Percentiles rank a stretch among this genome's conserved stretches.
Evolutionary conservation across 169 alveolate species (phyloP).

Genomic region (Eimeria tenella): DNA sequence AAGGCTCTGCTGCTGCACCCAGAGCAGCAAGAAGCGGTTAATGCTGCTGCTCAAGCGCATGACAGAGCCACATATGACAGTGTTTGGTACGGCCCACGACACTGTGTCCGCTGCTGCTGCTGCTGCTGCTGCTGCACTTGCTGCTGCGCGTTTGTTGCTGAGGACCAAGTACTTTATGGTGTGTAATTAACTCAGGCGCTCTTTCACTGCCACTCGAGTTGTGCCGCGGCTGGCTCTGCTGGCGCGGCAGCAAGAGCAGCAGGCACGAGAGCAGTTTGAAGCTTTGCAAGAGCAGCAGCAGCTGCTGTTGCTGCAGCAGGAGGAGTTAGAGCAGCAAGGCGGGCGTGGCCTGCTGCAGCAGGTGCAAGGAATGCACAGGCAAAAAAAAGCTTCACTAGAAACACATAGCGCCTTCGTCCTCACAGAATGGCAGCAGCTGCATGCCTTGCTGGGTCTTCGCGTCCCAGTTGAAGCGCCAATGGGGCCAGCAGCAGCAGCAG

Average conservation of each 20-base stretch:
- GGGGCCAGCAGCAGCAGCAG: constrained; percentile 11
- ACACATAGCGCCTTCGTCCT: not conserved
- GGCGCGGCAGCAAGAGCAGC: constrained; percentile 54
- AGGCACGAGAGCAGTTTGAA: not conserved
- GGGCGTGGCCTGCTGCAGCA: constrained; percentile 15
- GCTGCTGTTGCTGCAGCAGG: constrained; percentile 13
- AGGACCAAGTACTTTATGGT: not conserved
- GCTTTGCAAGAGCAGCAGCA: constrained; percentile 38
- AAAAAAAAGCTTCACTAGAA: not conserved
- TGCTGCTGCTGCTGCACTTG: not conserved
- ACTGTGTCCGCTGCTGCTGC: not conserved
- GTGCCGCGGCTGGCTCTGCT: constrained; percentile 15
- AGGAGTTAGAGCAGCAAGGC: not conserved
- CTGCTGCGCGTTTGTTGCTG: no score
- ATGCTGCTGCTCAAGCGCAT: constrained; percentile 13
- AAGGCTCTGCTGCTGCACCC: not conserved
- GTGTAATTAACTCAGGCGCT: not conserved
- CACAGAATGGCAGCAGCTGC: constrained; percentile 19
- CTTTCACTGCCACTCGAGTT: constrained; percentile 18
- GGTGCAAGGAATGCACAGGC: not conserved
- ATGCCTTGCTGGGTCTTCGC: constrained; percentile 25
- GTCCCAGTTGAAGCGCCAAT: not conserved
- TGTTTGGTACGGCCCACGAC: not conserved
- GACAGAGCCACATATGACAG: not conserved
- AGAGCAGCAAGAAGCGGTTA: constrained; percentile 3